These are phyloP conservation scores for Diutina rugosa DNA, from an alignment of 1,139 yeast species.

Conservation along the genomic window DNA sequence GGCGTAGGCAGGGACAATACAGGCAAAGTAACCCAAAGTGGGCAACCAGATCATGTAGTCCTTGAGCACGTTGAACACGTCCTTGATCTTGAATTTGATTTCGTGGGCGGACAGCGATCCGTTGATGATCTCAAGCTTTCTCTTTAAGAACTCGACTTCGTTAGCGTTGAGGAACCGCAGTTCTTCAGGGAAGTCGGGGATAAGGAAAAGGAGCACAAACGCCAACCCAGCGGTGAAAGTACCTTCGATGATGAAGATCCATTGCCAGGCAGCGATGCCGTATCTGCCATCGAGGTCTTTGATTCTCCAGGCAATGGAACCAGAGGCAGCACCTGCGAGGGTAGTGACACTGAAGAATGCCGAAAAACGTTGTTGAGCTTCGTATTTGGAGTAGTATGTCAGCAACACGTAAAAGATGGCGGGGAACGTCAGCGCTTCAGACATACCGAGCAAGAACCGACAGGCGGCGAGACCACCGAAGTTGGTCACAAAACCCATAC, in stretches of 20 bases:
- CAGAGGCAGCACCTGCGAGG: not conserved
- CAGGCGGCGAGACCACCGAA: conserved; percentile 1
- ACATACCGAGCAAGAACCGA: not conserved
- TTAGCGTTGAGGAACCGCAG: not conserved
- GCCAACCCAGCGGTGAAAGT: conserved; percentile 1
- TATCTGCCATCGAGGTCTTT: not conserved
- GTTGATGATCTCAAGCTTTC: not conserved
- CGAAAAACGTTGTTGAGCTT: not conserved
- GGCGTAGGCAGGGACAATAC: conserved; percentile 56
- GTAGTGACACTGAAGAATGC: not conserved
- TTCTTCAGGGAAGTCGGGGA: conserved; percentile 1
- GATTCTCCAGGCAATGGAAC: not conserved
- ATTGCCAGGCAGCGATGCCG: conserved; percentile 2
- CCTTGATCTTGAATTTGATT: not conserved
- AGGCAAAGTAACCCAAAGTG: conserved; percentile 48
- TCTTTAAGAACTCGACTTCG: not conserved
- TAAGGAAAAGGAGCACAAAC: not conserved
- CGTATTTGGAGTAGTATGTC: conserved; percentile 1
- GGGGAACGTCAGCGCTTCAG: conserved; percentile 1
- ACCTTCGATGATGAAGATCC: conserved; percentile 2
- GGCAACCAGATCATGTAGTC: conserved; percentile 34
- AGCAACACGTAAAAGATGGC: not conserved
- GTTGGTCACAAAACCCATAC: conserved; percentile 1
- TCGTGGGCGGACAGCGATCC: conserved; percentile 1
- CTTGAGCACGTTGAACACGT: not conserved